These are phyloP conservation scores for Fraxinus dipetala DNA, from an alignment of 305 asterid genomes.

Conservation along the genomic window DNA sequence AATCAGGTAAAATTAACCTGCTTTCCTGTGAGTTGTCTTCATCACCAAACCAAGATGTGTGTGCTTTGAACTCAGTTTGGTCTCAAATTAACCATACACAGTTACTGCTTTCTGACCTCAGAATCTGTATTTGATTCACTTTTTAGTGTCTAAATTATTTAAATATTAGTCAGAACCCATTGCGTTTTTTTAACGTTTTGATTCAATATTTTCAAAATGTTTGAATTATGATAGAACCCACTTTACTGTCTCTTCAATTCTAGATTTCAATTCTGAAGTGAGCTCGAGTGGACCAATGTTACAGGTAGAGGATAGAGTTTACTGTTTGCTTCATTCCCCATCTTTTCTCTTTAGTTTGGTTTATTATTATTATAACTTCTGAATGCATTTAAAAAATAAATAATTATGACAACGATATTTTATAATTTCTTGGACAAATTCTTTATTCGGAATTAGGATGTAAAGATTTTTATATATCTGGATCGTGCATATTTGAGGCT, in stretches of 20 bases:
- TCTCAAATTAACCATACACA: too few species aligned
- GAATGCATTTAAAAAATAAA: background rate
- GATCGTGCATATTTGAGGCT: constrained; percentile 33
- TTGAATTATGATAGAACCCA: constrained; percentile 22
- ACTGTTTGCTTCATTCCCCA: constrained; percentile 9
- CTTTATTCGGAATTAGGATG: constrained; percentile 42
- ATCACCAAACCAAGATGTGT: too few species aligned
- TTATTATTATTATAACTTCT: background rate
- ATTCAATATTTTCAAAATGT: constrained; percentile 27
- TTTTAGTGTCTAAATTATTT: too few species aligned
- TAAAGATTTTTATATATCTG: constrained; percentile 23
- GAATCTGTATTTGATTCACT: too few species aligned
- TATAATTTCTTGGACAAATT: constrained; percentile 29
- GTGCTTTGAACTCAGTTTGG: too few species aligned
- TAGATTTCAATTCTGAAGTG: constrained; percentile 22
- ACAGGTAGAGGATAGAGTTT: constrained; percentile 25
- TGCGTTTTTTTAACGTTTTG: constrained; percentile 1
- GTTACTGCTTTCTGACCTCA: too few species aligned
- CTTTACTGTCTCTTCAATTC: constrained; percentile 2
- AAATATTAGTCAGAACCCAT: too few species aligned
- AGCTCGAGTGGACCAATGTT: constrained; percentile 41
- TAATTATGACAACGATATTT: background rate
- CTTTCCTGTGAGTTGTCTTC: too few species aligned
- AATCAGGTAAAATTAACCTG: too few species aligned
- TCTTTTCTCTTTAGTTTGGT: too few species aligned